These are phyloP conservation scores for Xylaria telfairii DNA, from an alignment of 495 filamentous ascomycete genomes.

Conservation along the genomic window DNA sequence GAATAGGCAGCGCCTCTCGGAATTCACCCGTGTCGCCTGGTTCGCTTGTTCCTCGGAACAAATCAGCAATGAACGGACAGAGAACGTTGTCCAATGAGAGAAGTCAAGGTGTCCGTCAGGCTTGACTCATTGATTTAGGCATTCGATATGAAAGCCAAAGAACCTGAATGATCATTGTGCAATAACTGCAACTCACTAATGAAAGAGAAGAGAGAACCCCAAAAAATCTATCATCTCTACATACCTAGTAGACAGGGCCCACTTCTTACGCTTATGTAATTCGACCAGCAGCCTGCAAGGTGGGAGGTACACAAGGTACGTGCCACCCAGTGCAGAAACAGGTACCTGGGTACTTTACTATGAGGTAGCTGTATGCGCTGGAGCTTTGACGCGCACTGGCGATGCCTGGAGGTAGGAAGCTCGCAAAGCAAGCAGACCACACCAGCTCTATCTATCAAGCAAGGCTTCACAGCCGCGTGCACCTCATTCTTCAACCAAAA, in stretches of 20 bases:
- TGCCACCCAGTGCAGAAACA: not conserved
- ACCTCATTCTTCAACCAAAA: conserved; percentile 13
- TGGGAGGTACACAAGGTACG: not conserved
- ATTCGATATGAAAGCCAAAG: not conserved
- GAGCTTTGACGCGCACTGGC: conserved; percentile 30
- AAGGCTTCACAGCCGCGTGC: conserved; percentile 25
- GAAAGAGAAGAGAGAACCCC: not conserved
- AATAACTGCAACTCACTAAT: not conserved
- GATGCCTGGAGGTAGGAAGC: conserved; percentile 28
- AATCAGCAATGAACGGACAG: not conserved
- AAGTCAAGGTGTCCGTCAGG: not conserved
- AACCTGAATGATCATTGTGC: conserved; percentile 1
- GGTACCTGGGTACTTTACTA: conserved; percentile 11
- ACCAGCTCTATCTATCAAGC: conserved; percentile 17
- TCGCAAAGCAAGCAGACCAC: conserved; percentile 12
- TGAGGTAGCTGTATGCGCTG: conserved; percentile 3
- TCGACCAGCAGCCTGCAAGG: not conserved
- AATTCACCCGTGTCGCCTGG: not conserved
- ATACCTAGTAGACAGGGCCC: not conserved
- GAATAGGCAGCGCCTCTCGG: not conserved
- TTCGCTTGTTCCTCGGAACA: not conserved
- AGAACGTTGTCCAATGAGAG: conserved; percentile 1
- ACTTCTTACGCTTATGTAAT: conserved; percentile 9
- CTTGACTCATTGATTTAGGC: not conserved
- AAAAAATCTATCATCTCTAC: not conserved